Conservation (phyloP, 257 asterid species). For the Scutellaria barbata region DNA sequence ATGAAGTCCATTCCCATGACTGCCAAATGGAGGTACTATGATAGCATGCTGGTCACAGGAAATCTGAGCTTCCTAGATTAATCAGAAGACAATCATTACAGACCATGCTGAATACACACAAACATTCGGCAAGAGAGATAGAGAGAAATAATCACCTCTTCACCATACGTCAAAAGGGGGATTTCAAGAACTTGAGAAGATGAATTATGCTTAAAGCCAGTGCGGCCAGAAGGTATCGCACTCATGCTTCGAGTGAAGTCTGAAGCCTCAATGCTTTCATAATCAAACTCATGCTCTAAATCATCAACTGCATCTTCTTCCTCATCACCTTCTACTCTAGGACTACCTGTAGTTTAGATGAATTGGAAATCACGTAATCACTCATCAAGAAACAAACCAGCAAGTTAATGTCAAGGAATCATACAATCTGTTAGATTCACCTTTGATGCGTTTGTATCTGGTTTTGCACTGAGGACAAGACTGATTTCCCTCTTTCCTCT, state of each 20-base stretch:
- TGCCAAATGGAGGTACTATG: conserved; percentile 54
- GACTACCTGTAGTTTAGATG: conserved; percentile 56
- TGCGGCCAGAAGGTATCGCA: conserved; percentile 34
- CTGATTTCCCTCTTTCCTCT: conserved; percentile 83
- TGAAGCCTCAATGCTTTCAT: conserved; percentile 42
- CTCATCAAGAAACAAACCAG: background rate
- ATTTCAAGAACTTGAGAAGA: conserved; percentile 49
- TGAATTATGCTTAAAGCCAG: conserved; percentile 40
- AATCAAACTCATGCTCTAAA: conserved; percentile 80
- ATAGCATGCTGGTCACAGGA: conserved; percentile 61
- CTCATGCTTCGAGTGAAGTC: conserved; percentile 35
- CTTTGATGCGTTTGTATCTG: conserved; percentile 83
- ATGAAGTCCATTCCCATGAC: conserved; percentile 49
- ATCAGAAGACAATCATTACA: conserved; percentile 1
- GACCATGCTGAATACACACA: background rate
- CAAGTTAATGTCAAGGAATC: background rate
- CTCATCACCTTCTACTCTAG: conserved; percentile 93
- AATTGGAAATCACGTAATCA: conserved; percentile 8
- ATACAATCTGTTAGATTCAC: conserved; percentile 33
- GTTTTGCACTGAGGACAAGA: conserved; percentile 93
- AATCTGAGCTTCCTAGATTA: conserved; percentile 50
- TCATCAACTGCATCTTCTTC: conserved; percentile 84
- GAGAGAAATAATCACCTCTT: conserved; percentile 55
- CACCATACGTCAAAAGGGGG: conserved; percentile 74
- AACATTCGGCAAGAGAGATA: background rate